Conservation (phyloP, 441 rosid species). For the Populus hybrid region DNA sequence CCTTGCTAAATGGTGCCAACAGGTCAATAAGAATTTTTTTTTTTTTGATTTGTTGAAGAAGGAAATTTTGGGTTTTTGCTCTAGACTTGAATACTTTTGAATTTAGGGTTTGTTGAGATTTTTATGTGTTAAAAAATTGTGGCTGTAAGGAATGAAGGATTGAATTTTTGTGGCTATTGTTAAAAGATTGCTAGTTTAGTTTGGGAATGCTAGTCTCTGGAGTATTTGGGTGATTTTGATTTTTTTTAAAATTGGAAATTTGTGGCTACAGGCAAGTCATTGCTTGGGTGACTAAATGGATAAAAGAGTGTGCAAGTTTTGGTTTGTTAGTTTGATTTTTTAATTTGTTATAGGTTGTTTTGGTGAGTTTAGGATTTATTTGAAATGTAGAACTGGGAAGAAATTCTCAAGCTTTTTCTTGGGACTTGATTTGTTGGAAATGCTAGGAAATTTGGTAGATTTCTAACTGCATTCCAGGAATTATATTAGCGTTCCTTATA, state of each 20-base stretch:
- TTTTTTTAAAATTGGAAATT: neutral
- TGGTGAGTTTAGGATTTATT: neutral
- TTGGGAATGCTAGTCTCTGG: neutral
- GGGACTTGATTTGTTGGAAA: neutral
- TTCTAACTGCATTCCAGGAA: neutral
- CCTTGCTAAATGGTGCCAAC: slow-evolving; percentile 97
- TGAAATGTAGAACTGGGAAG: neutral
- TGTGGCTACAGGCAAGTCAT: neutral
- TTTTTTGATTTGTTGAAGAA: neutral
- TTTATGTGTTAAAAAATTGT: neutral
- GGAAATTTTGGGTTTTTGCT: neutral
- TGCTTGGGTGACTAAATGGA: neutral
- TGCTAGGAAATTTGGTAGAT: neutral
- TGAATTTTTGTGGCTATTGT: neutral
- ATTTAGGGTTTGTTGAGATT: neutral
- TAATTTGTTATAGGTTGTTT: neutral
- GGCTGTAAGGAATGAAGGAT: neutral
- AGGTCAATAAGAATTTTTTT: slow-evolving; percentile 41
- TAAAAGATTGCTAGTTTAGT: neutral
- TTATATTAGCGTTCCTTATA: neutral
- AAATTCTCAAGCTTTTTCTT: neutral
- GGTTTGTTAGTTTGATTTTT: neutral
- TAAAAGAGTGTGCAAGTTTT: neutral
- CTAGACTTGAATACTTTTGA: neutral
- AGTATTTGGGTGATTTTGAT: neutral